Evolutionary conservation across 2,329 filamentous ascomycete species (phyloP), one percentile per base, ranked within the genome.

Genomic region (Penicillium crustosum): DNA sequence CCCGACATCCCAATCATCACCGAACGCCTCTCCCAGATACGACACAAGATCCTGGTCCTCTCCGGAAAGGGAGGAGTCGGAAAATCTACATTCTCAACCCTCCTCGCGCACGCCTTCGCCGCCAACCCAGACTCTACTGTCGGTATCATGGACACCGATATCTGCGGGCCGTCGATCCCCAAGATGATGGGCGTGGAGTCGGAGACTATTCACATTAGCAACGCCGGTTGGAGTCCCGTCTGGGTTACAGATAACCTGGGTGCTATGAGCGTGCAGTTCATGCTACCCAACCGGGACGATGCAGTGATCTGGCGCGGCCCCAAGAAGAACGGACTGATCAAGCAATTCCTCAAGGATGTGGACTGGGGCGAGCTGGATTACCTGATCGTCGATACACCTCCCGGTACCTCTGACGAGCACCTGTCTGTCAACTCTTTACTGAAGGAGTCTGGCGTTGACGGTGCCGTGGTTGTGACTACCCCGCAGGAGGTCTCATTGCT

Each of bases 151-250:
- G 94, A 99, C 76, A 95, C 94, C 7, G 94, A 99, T 75, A 96
- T 99, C 61, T 97, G 92, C 77, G 94, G 94, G 0, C 94, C 94
- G 0, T 91, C 87, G 63, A 97, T 99, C 68, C 94, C 94, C 21
- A 97, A 97, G 79, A 97, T 99, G 93, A 93, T 99, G 88, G 94
- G 94, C 35, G 93, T 97, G 1, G 93, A 97, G 75, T 80, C 86
- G 27, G 93, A 99, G 78, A 96, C 90, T 1, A 94, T 99, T 52
- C 94, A 99, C 73, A 86, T 96, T 53, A 94, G 88, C 71, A 89
- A 86, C 53, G 86, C 88, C 1, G 94, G 94, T 2, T 97, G 93
- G 94, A 91, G 89, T 70, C 94, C 94, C 0, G 93, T 97, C 15
- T 97, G 93, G 90, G 93, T 96, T 17, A 85, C 88, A 67, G 94